phyloP scores from a whole-genome alignment of 208 protist species.

The Polymyxa betae region DNA sequence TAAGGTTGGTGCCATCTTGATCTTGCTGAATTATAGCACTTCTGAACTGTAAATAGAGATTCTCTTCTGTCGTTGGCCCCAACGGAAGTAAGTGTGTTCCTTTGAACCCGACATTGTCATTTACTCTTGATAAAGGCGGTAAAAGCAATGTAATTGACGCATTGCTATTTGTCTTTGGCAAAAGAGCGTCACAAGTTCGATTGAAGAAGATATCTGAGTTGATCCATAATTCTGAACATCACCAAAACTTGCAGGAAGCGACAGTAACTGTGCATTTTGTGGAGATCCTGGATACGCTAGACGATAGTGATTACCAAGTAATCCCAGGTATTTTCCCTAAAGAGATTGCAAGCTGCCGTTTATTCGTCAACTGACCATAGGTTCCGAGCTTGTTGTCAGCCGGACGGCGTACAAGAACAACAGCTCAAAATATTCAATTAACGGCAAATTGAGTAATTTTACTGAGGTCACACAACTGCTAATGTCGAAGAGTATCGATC shows the following conservation, averaged over 20 bases:
- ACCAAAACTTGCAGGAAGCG: conserved; percentile 85
- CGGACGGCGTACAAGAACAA: conserved; percentile 85
- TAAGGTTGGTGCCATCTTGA: conserved; percentile 78
- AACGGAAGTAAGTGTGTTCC: conserved; percentile 87
- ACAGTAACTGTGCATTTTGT: conserved; percentile 96
- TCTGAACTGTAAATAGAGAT: conserved; percentile 78
- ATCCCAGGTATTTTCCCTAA: background rate
- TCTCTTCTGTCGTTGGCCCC: conserved; percentile 98
- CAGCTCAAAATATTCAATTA: conserved; percentile 89
- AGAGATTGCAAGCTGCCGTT: too few species aligned
- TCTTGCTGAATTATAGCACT: background rate
- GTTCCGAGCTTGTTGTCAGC: conserved; percentile 87
- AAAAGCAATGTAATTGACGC: conserved; percentile 99
- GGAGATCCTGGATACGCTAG: conserved; percentile 80
- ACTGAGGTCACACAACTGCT: conserved; percentile 83
- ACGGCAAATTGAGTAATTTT: conserved; percentile 70
- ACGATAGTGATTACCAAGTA: conserved; percentile 40
- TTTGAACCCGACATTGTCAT: background rate
- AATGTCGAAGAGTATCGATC: conserved; percentile 93
- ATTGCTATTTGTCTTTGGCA: conserved; percentile 99
- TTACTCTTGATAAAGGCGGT: conserved; percentile 72
- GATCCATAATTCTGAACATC: conserved; percentile 95
- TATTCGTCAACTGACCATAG: conserved; percentile 55
- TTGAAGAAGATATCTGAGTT: conserved; percentile 86
- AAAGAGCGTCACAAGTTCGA: conserved; percentile 95